These are phyloP conservation scores for Mucor circinelloides DNA, from an alignment of 371 early-diverging fungal genomes.

Conservation along the genomic window DNA sequence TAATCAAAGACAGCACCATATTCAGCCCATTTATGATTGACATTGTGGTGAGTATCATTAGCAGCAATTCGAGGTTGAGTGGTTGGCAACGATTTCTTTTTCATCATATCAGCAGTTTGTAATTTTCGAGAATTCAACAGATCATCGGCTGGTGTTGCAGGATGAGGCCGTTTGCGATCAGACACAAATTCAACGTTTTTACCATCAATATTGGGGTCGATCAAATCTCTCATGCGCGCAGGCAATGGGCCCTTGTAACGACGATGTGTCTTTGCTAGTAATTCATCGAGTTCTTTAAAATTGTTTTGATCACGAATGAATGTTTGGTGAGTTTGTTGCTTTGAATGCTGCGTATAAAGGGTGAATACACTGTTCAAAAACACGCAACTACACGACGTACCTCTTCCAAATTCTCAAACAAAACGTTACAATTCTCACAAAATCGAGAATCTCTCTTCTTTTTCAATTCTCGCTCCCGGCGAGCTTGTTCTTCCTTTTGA, in stretches of 20 bases:
- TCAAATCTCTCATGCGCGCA: slow-evolving; percentile 6
- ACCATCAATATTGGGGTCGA: slow-evolving; percentile 34
- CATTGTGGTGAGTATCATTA: not conserved
- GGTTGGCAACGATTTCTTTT: not conserved
- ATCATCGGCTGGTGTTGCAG: not conserved
- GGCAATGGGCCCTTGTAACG: slow-evolving; percentile 28
- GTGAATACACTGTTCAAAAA: not conserved
- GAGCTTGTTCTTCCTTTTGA: slow-evolving; percentile 9
- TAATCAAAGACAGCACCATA: slow-evolving; percentile 7
- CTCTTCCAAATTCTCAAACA: slow-evolving; percentile 29
- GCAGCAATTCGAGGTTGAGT: slow-evolving; percentile 2
- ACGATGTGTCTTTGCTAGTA: slow-evolving; percentile 31
- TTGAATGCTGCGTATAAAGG: slow-evolving; percentile 30
- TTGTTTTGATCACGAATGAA: slow-evolving; percentile 39
- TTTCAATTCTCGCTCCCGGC: slow-evolving; percentile 6
- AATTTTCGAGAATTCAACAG: not conserved
- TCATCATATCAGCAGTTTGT: not conserved
- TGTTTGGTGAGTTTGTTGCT: slow-evolving; percentile 35
- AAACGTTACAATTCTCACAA: slow-evolving; percentile 46
- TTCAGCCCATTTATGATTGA: slow-evolving; percentile 2
- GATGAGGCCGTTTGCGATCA: slow-evolving; percentile 1
- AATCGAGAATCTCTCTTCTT: slow-evolving; percentile 20
- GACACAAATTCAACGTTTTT: slow-evolving; percentile 23
- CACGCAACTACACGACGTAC: slow-evolving; percentile 17
- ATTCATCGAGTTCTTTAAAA: slow-evolving; percentile 36